Conservation (phyloP, 2,329 filamentous ascomycete species). For the Corinectria fuckeliana region DNA sequence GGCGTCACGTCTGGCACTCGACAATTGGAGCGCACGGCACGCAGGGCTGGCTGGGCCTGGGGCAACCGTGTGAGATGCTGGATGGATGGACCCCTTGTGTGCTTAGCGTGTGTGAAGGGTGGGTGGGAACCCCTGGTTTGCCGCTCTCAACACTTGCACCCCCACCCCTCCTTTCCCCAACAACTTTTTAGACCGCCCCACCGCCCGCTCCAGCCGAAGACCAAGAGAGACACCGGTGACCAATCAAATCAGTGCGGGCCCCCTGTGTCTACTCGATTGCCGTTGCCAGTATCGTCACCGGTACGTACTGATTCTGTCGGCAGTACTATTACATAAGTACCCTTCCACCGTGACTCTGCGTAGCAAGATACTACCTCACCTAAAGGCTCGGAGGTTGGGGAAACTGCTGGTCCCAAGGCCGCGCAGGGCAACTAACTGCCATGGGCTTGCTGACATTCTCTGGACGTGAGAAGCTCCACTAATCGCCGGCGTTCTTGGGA, state of each 20-base stretch:
- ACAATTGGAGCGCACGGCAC: conserved; percentile 16
- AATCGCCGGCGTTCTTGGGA: not conserved
- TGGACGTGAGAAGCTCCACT: not conserved
- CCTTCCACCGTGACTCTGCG: not conserved
- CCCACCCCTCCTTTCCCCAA: conserved; percentile 40
- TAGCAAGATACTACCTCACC: conserved; percentile 2
- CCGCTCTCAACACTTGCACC: conserved; percentile 35
- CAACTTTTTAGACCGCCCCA: conserved; percentile 33
- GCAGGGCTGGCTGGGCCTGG: conserved; percentile 3
- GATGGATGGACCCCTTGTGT: conserved; percentile 18
- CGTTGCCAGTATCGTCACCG: conserved; percentile 11
- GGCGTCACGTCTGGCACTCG: conserved; percentile 26
- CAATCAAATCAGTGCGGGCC: conserved; percentile 34
- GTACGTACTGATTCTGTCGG: not conserved
- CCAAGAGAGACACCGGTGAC: conserved; percentile 4
- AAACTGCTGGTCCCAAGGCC: not conserved
- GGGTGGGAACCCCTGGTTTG: conserved; percentile 19
- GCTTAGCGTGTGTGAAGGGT: conserved; percentile 18
- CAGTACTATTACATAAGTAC: conserved; percentile 26
- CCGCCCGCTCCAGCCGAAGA: conserved; percentile 5
- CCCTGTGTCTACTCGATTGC: conserved; percentile 10
- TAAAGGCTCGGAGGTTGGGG: not conserved
- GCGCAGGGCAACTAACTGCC: not conserved
- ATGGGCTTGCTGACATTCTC: not conserved
- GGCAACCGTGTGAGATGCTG: conserved; percentile 16